Evolutionary conservation across 2,329 filamentous ascomycete species (phyloP), one percentile per base, ranked within the genome.

Genomic region (Nothophoma quercina): DNA sequence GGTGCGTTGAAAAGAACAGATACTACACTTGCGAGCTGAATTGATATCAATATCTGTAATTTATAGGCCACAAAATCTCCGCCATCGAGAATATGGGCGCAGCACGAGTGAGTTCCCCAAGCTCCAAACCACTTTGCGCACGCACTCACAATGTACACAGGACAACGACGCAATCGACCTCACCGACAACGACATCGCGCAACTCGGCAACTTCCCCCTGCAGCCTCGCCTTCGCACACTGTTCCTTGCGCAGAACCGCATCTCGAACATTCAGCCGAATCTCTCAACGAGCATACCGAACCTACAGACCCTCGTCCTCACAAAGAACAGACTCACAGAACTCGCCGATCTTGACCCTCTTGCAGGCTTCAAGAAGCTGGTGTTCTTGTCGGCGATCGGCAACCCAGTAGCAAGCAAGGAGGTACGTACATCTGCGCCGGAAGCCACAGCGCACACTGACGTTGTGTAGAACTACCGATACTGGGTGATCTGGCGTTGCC

Each of bases 1-100:
- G 95, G 95, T 98, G 90, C 87, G 92, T 86, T 86, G 89, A 89
- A 91, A 96, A 91, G 91, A 87, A 83, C 90, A 93, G 92, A 95
- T 96, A 86, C 91, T 96, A 90, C 90, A 92, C 86, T 85, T 86
- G 80, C 74, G 87, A 87, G 85, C 89, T 90, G 83, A 85, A 85
- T 93, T 95, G 88, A 96, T 93, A 89, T 85, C 83, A 75, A 83
- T 80, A 78, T 80, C 79, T 74, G 64, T 65, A 57, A 66, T 63
- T 53, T 86, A 82, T 86, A 99, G 95, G 95, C 81, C 93, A 98
- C 81, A 93, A 96, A 81, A 98, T 99, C 76, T 91, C 93, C 69
- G 85, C 89, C 56, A 96, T 99, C 81, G 95, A 99, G 83, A 99
- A 99, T 78, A 79, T 99, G 79, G 95, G 95, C 81, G 90, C 92